Evolutionary conservation across 352 stramenopile genomes (phyloP), one percentile per base, ranked within the genome.

Genomic region (Phytophthora constricta): DNA sequence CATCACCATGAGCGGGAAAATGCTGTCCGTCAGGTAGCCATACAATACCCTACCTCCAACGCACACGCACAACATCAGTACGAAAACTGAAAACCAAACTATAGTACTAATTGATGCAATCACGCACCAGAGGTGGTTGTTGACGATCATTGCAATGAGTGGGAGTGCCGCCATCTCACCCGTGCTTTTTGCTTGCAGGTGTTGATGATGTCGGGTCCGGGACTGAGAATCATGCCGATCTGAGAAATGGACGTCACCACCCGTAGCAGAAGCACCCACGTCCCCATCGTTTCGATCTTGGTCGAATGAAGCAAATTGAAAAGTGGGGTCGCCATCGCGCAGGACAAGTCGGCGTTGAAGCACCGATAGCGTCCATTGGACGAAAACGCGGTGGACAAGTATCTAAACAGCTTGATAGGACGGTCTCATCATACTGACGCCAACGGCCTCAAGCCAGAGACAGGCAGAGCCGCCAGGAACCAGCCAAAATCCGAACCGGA

Each of bases 1-100:
- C 17, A 61, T 57, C 1, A 46, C 45, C 51, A 78, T 72, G 13
- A 78, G 57, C n/a, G 70, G 70, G 52, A 78, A 75, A n/a, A 71
- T 63, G 52, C 56, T 74, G 57, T 66, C 47, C 11, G 60, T 68
- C 22, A 77, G 48, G 34, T 73, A 71, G 5, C 70, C 65, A 42
- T 75, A 78, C 34, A 78, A 39, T 4, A 37, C 55, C 64, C 67
- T 70, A n/a, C n/a, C n/a, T n/a, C n/a, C n/a, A n/a, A n/a, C n/a
- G n/a, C n/a, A n/a, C n/a, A n/a, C n/a, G n/a, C n/a, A n/a, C n/a
- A n/a, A n/a, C n/a, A n/a, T n/a, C n/a, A n/a, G n/a, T n/a, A n/a
- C n/a, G n/a, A n/a, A 46, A 27, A 43, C 10, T 43, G 46, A 34
- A 53, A 27, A 48, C 1, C 5, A 50, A 26, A 17, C 5, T 34